These are phyloP conservation scores for Tephrocybe sp. DNA, from an alignment of 768 basidiomycete species.

Conservation along the genomic window DNA sequence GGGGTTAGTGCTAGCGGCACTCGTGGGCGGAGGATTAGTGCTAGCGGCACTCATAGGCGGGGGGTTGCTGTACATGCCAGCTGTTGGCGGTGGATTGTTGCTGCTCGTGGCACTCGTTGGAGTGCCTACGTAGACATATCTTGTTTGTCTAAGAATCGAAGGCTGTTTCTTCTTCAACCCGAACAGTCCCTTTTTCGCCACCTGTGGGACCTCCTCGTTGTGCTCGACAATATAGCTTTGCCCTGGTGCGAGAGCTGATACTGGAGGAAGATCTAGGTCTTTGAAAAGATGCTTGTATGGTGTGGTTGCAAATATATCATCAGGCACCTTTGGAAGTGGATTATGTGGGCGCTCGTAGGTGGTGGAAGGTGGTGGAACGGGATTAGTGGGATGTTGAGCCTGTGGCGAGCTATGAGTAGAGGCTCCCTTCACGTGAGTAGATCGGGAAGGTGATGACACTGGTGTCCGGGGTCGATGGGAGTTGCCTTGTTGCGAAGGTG, in stretches of 20 bases:
- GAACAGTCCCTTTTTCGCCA: conserved; percentile 37
- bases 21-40: conserved; percentile 3
- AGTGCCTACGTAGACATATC: conserved; percentile 25
- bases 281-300: conserved; percentile 58
- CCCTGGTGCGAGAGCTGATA: conserved; percentile 29
- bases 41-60: conserved; percentile 1
- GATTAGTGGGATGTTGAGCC: not conserved
- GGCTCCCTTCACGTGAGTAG: not conserved
- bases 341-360: conserved; percentile 31
- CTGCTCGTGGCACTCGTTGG: conserved; percentile 3
- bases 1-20: not conserved
- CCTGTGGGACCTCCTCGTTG: conserved; percentile 28
- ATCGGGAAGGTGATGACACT: not conserved
- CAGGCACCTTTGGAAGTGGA: conserved; percentile 65
- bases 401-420: conserved; percentile 1
- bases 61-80: conserved; percentile 6
- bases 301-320: conserved; percentile 55
- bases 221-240: conserved; percentile 26
- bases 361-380: not conserved
- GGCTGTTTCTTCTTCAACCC: conserved; percentile 37
- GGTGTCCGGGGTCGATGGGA: too few relatives aligned
- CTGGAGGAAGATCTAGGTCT: conserved; percentile 46
- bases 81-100: conserved; percentile 7
- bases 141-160: conserved; percentile 1
- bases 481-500: not conserved